A percentile compares a stretch with the other conserved stretches of the same genome.
Conservation (phyloP, 768 basidiomycete species). For the Naematelia encephala region DNA sequence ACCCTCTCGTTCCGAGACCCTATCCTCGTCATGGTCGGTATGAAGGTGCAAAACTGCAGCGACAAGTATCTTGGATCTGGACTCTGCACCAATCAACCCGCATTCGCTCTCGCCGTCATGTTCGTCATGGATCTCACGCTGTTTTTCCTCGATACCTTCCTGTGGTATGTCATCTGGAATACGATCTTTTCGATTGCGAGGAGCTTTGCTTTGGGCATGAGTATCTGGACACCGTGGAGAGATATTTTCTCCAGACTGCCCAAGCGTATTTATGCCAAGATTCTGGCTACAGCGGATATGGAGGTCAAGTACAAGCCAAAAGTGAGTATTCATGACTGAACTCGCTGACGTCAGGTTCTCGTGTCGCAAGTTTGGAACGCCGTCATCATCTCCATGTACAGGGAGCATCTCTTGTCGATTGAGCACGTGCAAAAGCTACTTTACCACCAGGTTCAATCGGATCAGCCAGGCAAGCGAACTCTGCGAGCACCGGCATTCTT, state of each 20-base stretch:
- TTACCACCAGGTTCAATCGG: conserved; percentile 92
- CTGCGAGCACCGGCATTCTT: conserved; percentile 96
- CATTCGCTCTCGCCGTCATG: conserved; percentile 95
- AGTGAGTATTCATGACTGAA: conserved; percentile 55
- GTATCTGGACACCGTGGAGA: conserved; percentile 99
- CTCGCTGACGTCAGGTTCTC: conserved; percentile 63
- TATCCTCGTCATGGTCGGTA: conserved; percentile 89
- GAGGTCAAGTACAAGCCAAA: conserved; percentile 99
- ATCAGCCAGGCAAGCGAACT: conserved; percentile 83
- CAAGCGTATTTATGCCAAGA: conserved; percentile 93
- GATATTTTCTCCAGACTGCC: conserved; percentile 94
- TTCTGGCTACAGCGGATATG: conserved; percentile 91
- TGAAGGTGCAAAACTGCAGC: conserved; percentile 87
- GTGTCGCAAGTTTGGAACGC: conserved; percentile 99
- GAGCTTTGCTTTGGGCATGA: conserved; percentile 84
- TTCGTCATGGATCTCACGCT: conserved; percentile 96
- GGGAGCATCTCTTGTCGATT: conserved; percentile 96
- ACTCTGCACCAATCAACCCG: conserved; percentile 88
- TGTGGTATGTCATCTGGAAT: conserved; percentile 99
- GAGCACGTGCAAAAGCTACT: conserved; percentile 97
- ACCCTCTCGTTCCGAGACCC: conserved; percentile 91
- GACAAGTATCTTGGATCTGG: conserved; percentile 80
- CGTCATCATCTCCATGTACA: conserved; percentile 99
- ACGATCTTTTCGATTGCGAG: conserved; percentile 66
- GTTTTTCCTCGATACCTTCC: conserved; percentile 98